Evolutionary conservation across 345 rosid species (phyloP), one percentile per base, ranked within the genome.

Genomic region (Gossypium australe): DNA sequence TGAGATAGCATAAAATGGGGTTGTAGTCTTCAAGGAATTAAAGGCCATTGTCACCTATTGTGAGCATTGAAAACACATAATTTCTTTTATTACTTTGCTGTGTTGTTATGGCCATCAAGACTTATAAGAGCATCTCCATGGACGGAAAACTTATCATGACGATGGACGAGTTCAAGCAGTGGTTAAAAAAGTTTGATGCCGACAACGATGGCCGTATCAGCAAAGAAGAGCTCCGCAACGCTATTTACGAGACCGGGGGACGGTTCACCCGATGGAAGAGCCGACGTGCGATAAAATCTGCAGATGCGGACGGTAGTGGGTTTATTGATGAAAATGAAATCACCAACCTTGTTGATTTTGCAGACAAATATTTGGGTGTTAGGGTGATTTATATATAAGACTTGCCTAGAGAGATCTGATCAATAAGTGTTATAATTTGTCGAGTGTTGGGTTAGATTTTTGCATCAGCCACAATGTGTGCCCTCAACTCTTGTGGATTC

Each of bases 321-420:
- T 47, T 22, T 22, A 67, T 67, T 47, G 41, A 67, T 12, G 55
- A 67, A 22, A 67, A 45, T 44, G 70, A 67, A 34, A 20, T 66
- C 53, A 11, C 2, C n/a, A 11, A 66, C 53, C 70, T 66, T 8
- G 70, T 66, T 45, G 34, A 45, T 14, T 45, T 45, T 66, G 53
- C 70, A 20, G 55, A 66, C 11, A 66, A 66, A 66, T 66, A 66
- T 20, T 66, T 66, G 53, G 70, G 55, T 44, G 6, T 66, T 11
- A 45, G 27, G 7, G 2, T 25, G 34, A 11, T 29, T 3, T 29
- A 3, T 20, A 58, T 12, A 18, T 56, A 56, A 56, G 25, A 27
- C 60, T 11, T 11, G 62, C 12, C 27, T 11, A 22, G 25, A 18
- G 24, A 11, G 18, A 56, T n/a, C n/a, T 18, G 14, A 57, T 57